phyloP scores from a whole-genome alignment of 495 filamentous ascomycete species.

The Daldinia vernicosa region DNA sequence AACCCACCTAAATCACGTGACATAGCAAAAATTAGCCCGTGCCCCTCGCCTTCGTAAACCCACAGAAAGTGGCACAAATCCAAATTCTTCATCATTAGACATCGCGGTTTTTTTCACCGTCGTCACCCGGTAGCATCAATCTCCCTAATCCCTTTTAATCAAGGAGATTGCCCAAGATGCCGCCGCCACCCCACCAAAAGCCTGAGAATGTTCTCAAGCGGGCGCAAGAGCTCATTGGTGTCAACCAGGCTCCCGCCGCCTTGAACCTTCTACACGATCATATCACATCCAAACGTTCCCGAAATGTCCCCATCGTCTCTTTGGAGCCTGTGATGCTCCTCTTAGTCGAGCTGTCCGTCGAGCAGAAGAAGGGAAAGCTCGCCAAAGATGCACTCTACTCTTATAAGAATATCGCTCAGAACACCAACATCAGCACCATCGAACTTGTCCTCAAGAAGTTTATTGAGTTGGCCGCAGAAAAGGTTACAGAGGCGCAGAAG shows the following conservation, averaged over 20 bases:
- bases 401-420: conserved; percentile 99
- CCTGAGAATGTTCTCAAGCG: conserved; percentile 99
- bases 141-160: conserved; percentile 39
- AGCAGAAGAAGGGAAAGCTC: conserved; percentile 94
- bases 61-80: conserved; percentile 49
- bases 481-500: conserved; percentile 94
- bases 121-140: conserved; percentile 44
- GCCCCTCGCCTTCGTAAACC: conserved; percentile 46
- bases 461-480: conserved; percentile 94
- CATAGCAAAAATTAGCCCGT: conserved; percentile 43
- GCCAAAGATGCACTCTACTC: conserved; percentile 99
- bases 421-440: conserved; percentile 97
- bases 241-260: conserved; percentile 90
- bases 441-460: conserved; percentile 97
- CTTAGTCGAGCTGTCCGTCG: conserved; percentile 94
- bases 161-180: conserved; percentile 59
- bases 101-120: conserved; percentile 37
- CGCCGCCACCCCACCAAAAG: conserved; percentile 96
- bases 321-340: conserved; percentile 98
- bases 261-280: conserved; percentile 97
- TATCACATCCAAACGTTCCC: conserved; percentile 95
- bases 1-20: conserved; percentile 42
- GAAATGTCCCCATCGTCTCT: conserved; percentile 95
- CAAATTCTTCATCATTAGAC: conserved; percentile 43
- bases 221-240: conserved; percentile 97